These are phyloP conservation scores for slime mould (Dictyostelium discoideum) DNA, from an alignment of 78 protist species.

Conservation along the genomic window dicty_2.7 NC_007088.5:5356001-5356500, in stretches of 20 bases:
- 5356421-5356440: not conserved
- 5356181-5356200: not conserved
- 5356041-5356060: not conserved
- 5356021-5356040: not conserved
- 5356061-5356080: not conserved
- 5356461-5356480: not conserved
- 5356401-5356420: not conserved
- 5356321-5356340: not conserved
- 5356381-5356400: not conserved
- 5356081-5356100: not conserved
- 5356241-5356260: not conserved
- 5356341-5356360: not conserved
- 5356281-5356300: not conserved
- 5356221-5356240: not conserved
- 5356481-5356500: not conserved
- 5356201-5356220: not conserved
- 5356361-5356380: not conserved
- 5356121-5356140: not conserved
- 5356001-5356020: not conserved
- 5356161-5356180: not conserved
- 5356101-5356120: not conserved
- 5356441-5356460: not conserved
- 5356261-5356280: too few relatives aligned
- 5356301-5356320: not conserved
- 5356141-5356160: not conserved